phyloP scores from a whole-genome alignment of 1,284 basidiomycete genomes.

The Boletus sp. region DNA sequence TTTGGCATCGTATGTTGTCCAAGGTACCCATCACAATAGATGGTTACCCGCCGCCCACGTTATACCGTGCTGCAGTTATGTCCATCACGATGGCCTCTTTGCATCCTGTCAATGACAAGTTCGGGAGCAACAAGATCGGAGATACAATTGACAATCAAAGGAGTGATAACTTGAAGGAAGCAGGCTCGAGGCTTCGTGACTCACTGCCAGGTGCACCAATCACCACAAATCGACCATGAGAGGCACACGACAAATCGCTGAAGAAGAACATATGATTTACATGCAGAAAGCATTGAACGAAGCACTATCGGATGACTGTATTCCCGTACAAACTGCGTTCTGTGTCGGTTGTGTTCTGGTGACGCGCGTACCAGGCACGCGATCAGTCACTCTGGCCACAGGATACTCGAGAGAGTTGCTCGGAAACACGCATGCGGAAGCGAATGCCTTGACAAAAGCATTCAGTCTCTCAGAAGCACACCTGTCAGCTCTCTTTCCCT shows the following conservation, averaged over 20 bases:
- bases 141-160: too few relatives aligned
- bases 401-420: constrained; percentile 91
- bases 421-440: constrained; percentile 97
- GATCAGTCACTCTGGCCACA: constrained; percentile 60
- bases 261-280: constrained; percentile 44
- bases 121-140: too few relatives aligned
- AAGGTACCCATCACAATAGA: too few relatives aligned
- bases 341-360: constrained; percentile 91
- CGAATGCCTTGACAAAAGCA: constrained; percentile 86
- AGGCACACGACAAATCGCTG: constrained; percentile 1
- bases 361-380: constrained; percentile 37
- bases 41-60: too few relatives aligned
- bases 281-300: constrained; percentile 68
- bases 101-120: too few relatives aligned
- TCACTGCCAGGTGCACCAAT: too few relatives aligned
- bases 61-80: too few relatives aligned
- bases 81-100: too few relatives aligned
- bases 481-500: constrained; percentile 43
- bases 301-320: constrained; percentile 60
- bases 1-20: too few relatives aligned
- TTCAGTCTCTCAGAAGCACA: constrained; percentile 41
- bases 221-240: constrained; percentile 6
- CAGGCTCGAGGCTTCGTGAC: background rate
- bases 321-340: constrained; percentile 78
- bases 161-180: too few relatives aligned